Evolutionary conservation across 495 filamentous ascomycete genomes (phyloP).

Genomic region (Annulohypoxylon moriforme): DNA sequence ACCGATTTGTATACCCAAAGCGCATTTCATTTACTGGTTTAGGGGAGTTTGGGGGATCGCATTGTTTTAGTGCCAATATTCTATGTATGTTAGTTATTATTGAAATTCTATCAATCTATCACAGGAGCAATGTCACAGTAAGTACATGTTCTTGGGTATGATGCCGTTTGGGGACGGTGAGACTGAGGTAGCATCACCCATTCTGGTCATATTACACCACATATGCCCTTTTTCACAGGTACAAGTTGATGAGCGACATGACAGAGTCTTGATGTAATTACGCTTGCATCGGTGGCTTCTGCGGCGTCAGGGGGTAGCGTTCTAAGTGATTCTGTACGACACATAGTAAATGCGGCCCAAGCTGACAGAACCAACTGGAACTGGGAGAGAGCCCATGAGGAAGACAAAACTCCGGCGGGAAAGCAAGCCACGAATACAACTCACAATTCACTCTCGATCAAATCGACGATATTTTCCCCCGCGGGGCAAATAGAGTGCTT

Average conservation of each 20-base stretch:
- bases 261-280: not conserved
- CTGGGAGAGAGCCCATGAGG: not conserved
- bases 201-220: constrained; percentile 1
- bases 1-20: constrained; percentile 25
- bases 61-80: constrained; percentile 11
- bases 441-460: not conserved
- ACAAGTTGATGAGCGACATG: not conserved
- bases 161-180: constrained; percentile 2
- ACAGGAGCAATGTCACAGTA: not conserved
- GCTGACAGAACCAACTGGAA: not conserved
- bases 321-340: constrained; percentile 5
- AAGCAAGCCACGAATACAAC: not conserved
- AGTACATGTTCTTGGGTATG: not conserved
- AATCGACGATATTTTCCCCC: constrained; percentile 19
- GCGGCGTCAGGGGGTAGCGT: not conserved
- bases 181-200: constrained; percentile 2
- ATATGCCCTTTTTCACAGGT: not conserved
- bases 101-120: not conserved
- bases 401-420: constrained; percentile 2
- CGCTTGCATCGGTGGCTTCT: not conserved
- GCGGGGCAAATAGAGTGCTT: constrained; percentile 44
- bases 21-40: constrained; percentile 16
- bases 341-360: not conserved
- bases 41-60: constrained; percentile 5
- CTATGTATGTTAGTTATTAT: constrained; percentile 6